A percentile compares a stretch with the other conserved stretches of the same genome.
phyloP scores from a whole-genome alignment of 257 asterid species.

The Ehretia macrophylla region DNA sequence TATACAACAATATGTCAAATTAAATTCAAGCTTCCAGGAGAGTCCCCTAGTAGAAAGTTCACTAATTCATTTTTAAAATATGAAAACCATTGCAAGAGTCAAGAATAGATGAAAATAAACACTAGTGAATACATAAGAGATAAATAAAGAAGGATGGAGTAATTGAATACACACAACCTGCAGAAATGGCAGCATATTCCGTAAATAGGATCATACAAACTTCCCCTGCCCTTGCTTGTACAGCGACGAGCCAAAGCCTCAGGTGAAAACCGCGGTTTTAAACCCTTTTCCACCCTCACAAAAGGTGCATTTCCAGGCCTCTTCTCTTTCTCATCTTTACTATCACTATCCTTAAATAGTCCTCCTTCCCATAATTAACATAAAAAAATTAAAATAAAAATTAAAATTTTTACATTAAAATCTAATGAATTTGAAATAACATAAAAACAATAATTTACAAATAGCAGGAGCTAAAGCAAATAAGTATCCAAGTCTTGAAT shows the following conservation, averaged over 20 bases:
- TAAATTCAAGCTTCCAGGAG: neutral
- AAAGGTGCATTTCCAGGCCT: conserved; percentile 25
- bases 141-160: neutral
- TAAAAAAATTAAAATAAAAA: neutral
- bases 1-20: too few species aligned
- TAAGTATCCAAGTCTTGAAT: too few species aligned
- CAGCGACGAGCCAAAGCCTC: conserved; percentile 58
- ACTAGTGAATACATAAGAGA: neutral
- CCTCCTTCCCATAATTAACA: conserved; percentile 26
- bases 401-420: neutral
- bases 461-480: too few species aligned
- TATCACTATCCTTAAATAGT: conserved; percentile 20
- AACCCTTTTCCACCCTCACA: conserved; percentile 23
- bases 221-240: conserved; percentile 60
- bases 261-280: conserved; percentile 21
- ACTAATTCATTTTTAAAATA: too few species aligned
- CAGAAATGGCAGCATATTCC: conserved; percentile 91
- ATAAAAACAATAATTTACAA: too few species aligned
- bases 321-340: conserved; percentile 22
- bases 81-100: neutral
- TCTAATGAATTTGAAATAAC: too few species aligned
- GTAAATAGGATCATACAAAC: conserved; percentile 58
- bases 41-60: neutral
- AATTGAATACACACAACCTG: conserved; percentile 41
- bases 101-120: neutral